A percentile compares a stretch with the other conserved stretches of the same genome.
Evolutionary conservation across 495 filamentous ascomycete genomes (phyloP).

Genomic region (Pyronema domesticum): DNA sequence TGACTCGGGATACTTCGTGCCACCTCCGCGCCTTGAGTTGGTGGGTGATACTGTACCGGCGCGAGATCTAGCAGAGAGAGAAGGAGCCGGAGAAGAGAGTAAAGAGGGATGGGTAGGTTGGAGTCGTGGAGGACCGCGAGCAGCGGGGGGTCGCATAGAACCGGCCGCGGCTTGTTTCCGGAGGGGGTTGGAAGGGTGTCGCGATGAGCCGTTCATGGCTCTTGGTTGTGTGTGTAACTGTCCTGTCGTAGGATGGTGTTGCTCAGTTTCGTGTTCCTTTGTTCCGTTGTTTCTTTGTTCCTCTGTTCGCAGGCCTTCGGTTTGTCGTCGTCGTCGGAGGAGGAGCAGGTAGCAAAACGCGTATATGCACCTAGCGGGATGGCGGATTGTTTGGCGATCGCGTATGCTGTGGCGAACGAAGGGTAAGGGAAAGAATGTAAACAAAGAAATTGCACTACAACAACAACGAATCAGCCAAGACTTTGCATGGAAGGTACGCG

Average conservation of each 20-base stretch:
- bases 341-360: too few species aligned
- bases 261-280: neutral
- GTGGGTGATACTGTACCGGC: constrained; percentile 14
- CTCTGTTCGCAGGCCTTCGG: too few species aligned
- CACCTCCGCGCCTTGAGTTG: constrained; percentile 9
- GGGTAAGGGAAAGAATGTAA: neutral
- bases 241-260: too few species aligned
- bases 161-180: neutral
- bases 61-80: constrained; percentile 26
- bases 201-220: constrained; percentile 7
- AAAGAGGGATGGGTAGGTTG: neutral
- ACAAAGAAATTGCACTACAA: neutral
- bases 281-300: neutral
- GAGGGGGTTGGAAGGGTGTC: neutral
- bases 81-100: constrained; percentile 22
- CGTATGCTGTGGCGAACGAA: neutral
- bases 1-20: constrained; percentile 7
- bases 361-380: neutral
- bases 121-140: neutral
- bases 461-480: neutral
- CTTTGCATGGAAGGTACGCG: neutral
- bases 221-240: neutral
- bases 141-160: neutral
- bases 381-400: neutral
- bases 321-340: too few species aligned